Evolutionary conservation across 78 protist genomes (phyloP).

Genomic region (Cavenderia fasciculata): DNA sequence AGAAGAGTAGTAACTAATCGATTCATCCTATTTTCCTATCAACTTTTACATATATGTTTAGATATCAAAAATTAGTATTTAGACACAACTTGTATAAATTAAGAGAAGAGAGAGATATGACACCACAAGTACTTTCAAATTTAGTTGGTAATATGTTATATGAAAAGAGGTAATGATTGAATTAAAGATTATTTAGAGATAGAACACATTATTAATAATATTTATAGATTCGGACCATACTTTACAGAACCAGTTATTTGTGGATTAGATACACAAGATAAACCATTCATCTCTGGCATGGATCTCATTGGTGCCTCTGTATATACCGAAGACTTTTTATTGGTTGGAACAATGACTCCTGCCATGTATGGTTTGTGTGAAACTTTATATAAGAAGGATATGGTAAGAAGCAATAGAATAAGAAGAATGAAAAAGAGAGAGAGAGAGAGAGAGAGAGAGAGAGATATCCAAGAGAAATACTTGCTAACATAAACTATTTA

Average conservation of each 20-base stretch:
- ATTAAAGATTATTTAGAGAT: not conserved
- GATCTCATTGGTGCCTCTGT: constrained; percentile 96
- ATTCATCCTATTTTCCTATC: not conserved
- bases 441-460: too few species aligned
- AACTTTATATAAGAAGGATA: constrained; percentile 82
- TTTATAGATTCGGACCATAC: constrained; percentile 94
- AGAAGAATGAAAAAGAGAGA: too few species aligned
- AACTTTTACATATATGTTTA: not conserved
- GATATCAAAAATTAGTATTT: constrained; percentile 84
- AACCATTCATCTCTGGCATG: constrained; percentile 88
- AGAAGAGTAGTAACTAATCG: too few species aligned
- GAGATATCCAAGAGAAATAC: too few species aligned
- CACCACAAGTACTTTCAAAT: constrained; percentile 84
- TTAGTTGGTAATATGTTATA: constrained; percentile 88
- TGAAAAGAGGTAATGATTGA: constrained; percentile 77
- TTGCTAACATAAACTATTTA: not conserved
- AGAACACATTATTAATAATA: not conserved
- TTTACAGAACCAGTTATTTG: constrained; percentile 96
- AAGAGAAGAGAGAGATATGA: constrained; percentile 95
- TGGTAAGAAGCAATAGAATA: too few species aligned
- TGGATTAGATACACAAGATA: constrained; percentile 90
- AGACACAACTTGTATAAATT: constrained; percentile 88
- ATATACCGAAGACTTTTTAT: constrained; percentile 89
- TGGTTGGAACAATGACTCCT: constrained; percentile 93
- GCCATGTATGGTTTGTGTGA: constrained; percentile 94